phyloP scores from a whole-genome alignment of 2,329 filamentous ascomycete species.

The Ceratocystis cacaofunesta region DNA sequence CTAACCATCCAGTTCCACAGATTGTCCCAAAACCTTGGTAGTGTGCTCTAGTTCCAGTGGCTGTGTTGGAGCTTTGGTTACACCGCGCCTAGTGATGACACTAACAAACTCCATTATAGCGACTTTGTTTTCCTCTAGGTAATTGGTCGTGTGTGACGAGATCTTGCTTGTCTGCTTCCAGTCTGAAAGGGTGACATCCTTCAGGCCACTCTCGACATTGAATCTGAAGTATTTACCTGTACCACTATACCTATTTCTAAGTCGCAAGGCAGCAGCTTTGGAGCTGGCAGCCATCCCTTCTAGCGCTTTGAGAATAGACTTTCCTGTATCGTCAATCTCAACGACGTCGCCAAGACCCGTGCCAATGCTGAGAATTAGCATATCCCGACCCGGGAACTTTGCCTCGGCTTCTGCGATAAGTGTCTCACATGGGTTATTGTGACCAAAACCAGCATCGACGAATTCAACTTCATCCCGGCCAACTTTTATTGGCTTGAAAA shows the following conservation, averaged over 20 bases:
- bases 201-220: conserved; percentile 22
- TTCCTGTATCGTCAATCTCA: conserved; percentile 16
- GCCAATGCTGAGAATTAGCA: conserved; percentile 21
- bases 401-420: conserved; percentile 22
- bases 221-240: conserved; percentile 21
- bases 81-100: neutral
- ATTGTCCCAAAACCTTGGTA: neutral
- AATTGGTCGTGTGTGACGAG: conserved; percentile 19
- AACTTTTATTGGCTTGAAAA: conserved; percentile 23
- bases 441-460: conserved; percentile 23
- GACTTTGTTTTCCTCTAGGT: conserved; percentile 16
- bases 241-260: conserved; percentile 18
- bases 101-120: neutral
- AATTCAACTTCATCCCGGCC: conserved; percentile 22
- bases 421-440: conserved; percentile 13
- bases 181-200: conserved; percentile 21
- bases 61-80: no score
- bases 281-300: neutral
- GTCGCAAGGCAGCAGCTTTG: neutral
- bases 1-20: neutral
- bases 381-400: conserved; percentile 19
- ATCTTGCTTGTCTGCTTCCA: conserved; percentile 21
- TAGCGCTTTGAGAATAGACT: neutral
- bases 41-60: no score
- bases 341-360: conserved; percentile 21